Conservation (phyloP, 2,329 filamentous ascomycete species). For the Trichoderma arundinaceum region DNA sequence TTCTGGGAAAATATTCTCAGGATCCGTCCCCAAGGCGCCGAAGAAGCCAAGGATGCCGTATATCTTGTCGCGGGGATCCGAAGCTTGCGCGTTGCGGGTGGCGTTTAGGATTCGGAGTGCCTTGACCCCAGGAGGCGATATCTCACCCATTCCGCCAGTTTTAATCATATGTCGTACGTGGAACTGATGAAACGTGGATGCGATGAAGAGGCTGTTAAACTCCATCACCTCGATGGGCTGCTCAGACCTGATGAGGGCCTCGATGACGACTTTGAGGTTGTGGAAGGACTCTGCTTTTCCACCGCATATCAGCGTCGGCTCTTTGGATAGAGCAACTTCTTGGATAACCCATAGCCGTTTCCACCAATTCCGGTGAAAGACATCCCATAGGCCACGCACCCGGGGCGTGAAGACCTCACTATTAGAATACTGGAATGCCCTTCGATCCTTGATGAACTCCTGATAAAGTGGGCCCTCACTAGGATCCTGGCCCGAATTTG, state of each 20-base stretch:
- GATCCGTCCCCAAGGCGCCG: neutral
- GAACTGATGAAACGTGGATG: conserved; percentile 21
- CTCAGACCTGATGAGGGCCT: conserved; percentile 3
- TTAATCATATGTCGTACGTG: conserved; percentile 9
- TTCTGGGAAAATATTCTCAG: conserved; percentile 20
- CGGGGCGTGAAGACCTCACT: conserved; percentile 17
- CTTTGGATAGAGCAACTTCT: conserved; percentile 11
- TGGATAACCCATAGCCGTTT: conserved; percentile 21
- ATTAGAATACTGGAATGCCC: no score
- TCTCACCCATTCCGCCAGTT: neutral
- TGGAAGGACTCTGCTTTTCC: conserved; percentile 9
- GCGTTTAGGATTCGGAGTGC: conserved; percentile 17
- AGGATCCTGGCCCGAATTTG: no score
- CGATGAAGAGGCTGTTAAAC: conserved; percentile 7
- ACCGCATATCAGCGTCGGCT: conserved; percentile 3
- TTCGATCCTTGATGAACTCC: no score
- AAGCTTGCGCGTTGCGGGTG: conserved; percentile 8
- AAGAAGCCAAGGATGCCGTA: conserved; percentile 27
- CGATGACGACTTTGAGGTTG: conserved; percentile 20
- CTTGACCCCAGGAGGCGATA: neutral
- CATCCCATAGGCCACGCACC: conserved; percentile 19
- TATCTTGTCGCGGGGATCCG: conserved; percentile 27
- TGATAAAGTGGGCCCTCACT: no score
- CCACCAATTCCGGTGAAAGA: conserved; percentile 24
- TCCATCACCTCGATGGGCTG: conserved; percentile 15